A percentile compares a stretch with the other conserved stretches of the same genome.
Evolutionary conservation across 495 filamentous ascomycete species (phyloP).

Genomic region (Cercophora samala): DNA sequence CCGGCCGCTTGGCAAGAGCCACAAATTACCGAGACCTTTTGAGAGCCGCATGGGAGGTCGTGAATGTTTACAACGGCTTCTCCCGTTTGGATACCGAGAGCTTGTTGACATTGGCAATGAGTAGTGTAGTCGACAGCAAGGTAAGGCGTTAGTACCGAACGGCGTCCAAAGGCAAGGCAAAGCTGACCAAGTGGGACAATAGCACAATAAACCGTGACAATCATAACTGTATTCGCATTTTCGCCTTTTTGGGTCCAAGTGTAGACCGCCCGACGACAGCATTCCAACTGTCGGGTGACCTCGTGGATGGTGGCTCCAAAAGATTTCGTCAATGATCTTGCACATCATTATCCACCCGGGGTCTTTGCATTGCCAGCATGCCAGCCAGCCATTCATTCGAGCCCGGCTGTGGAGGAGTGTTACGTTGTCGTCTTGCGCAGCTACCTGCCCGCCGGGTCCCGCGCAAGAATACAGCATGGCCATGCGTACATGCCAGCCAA

Average conservation of each 20-base stretch:
- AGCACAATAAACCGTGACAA: neutral
- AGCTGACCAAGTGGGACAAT: neutral
- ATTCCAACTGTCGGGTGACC: neutral
- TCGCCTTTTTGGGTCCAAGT: constrained; percentile 1
- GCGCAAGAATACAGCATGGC: neutral
- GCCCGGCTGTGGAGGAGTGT: neutral
- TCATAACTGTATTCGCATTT: constrained; percentile 1
- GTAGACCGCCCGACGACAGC: neutral
- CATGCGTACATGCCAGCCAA: neutral
- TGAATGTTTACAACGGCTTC: constrained; percentile 3
- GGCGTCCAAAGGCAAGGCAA: neutral
- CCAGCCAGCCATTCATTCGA: neutral
- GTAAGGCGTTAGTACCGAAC: neutral
- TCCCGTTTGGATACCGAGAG: neutral
- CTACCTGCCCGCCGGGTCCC: neutral
- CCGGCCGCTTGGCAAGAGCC: constrained; percentile 30
- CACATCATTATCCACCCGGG: neutral
- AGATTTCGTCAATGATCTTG: neutral
- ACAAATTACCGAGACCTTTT: constrained; percentile 32
- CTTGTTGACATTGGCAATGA: neutral
- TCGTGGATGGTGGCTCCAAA: neutral
- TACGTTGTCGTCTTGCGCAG: neutral
- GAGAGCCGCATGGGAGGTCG: constrained; percentile 17
- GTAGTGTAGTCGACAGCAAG: neutral
- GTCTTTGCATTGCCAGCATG: neutral